Evolutionary conservation across 495 filamentous ascomycete genomes (phyloP), one percentile per base, ranked within the genome.

Genomic region (Talaromyces borbonicus): DNA sequence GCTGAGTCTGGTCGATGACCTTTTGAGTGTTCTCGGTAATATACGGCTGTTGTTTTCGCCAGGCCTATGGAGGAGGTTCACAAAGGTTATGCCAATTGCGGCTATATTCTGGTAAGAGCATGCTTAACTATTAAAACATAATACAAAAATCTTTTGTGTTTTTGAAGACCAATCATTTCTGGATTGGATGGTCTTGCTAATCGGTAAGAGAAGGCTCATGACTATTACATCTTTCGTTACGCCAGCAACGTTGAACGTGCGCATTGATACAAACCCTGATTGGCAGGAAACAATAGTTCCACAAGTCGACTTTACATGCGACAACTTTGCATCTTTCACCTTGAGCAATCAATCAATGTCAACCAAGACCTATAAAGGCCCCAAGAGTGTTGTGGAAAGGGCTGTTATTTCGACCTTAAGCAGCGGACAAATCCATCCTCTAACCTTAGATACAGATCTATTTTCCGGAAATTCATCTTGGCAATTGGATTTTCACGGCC

Each of bases 181-280:
- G 2, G 1, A 2, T 4, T n/a, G n/a, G n/a, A n/a, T n/a, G n/a
- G n/a, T n/a, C n/a, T n/a, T n/a, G n/a, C n/a, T n/a, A n/a, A n/a
- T n/a, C n/a, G n/a, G n/a, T n/a, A n/a, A n/a, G n/a, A n/a, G n/a
- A n/a, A 37, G 42, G 42, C 42, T 45, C 3, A 14, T 45, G 2
- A 23, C 42, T 5, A 8, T 45, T 2, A 26, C 42, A n/a, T 29
- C 42, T 11, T 9, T 45, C 14, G 20, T 45, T 5, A 45, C 42
- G 15, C 42, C 42, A 15, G 42, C 42, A 9, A 45, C 42, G 15
- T 29, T 45, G 25, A 45, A 7, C 22, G 42, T 45, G 5, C 42
- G 32, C 2, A 11, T 45, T 23, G 12, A 16, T 6, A n/a, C 20
- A 19, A 26, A 15, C 1, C 16, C 24, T 9, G 32, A 29, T 15